Evolutionary conservation across 73 alveolate genomes (phyloP), one percentile per base, ranked within the genome.

Genomic region (Uronychia setigera): DNA sequence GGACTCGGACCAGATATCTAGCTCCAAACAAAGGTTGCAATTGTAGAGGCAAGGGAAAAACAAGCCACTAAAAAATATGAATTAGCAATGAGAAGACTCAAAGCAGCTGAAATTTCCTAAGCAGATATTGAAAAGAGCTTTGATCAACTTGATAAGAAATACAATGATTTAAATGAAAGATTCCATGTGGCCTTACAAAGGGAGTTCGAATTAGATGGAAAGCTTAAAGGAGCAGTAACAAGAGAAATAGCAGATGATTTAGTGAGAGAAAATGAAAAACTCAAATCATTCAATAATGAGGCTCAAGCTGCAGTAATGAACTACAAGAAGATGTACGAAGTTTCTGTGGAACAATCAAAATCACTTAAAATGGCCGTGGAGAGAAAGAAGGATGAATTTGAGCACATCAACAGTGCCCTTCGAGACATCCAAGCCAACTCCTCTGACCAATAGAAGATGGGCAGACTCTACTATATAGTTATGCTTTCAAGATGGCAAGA

Each of bases 401-500:
- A 95, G 60, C 91, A 87, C 91, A 83, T 94, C 77, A 91, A 93
- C 76, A 92, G 86, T 82, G 98, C 98, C 0, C 67, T 95, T 60
- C 83, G 96, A 82, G 99, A 97, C 81, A 88, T 97, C 59, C 97
- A 94, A 81, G 88, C 97, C 1, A 89, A 87, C 79, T 87, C 94
- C 32, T 89, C 80, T 35, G 98, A 97, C 67, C 91, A 96, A 74
- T 85, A 92, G 91, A 80, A 91, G 74, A 86, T 94, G 28, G 99
- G 99, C 33, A 95, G 93, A 88, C 95, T 95, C 76, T 97, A 97
- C 83, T 91, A 97, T 82, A 84, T 96, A 0, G 92, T 95, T 31
- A 92, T 95, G 96, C 92, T 97, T 46, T 88, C 98, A 29, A 87
- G 99, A 60, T 97, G 99, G 99, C 93, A 96, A 86, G 99, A 97